Evolutionary conservation across 2,329 filamentous ascomycete genomes (phyloP), one percentile per base, ranked within the genome.

Genomic region (Cadophora malorum): DNA sequence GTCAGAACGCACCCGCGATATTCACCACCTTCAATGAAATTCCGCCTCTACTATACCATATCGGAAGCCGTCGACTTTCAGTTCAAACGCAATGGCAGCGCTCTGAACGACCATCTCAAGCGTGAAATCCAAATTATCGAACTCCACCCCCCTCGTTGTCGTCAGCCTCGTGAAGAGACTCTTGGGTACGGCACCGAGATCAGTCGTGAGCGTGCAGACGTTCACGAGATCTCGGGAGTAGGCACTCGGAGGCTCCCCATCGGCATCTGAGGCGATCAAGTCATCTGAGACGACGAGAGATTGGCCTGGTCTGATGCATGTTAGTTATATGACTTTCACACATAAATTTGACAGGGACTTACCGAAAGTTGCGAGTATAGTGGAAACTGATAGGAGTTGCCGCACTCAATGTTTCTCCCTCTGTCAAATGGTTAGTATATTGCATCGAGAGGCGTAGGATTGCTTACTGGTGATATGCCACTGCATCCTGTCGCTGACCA

Each of bases 61-160:
- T 70, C 90, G 83, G 19, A 92, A 88, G 0, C 91, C 91, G 75
- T 94, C 91, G 14, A 94, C 91, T 79, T 91, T 91, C 64, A 94
- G 79, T 79, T 94, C 91, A 78, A 94, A 94, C 2, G 90, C 87
- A 67, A 94, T 74, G 1, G 91, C 90, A 0, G 91, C 91, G 74
- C 90, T 92, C 76, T 93, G 90, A 53, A 94, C 91, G 72, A 90
- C 89, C 91, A 95, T 93, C 80, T 94, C 91, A 6, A 94, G 85
- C 12, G 91, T 92, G 69, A 94, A 94, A 76, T 94, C 91, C 35
- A 95, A 81, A 71, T 93, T 94, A 73, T 93, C 90, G 79, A 94
- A 95, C 79, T 93, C 91, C 5, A 93, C 88, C 0, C 91, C 91
- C 64, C 91, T 85, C 2, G 91, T 94, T 14, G 92, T 94, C 19